Base-by-base conservation (phyloP, 306 rosid genomes). In the Boehmeria nivea region DNA sequence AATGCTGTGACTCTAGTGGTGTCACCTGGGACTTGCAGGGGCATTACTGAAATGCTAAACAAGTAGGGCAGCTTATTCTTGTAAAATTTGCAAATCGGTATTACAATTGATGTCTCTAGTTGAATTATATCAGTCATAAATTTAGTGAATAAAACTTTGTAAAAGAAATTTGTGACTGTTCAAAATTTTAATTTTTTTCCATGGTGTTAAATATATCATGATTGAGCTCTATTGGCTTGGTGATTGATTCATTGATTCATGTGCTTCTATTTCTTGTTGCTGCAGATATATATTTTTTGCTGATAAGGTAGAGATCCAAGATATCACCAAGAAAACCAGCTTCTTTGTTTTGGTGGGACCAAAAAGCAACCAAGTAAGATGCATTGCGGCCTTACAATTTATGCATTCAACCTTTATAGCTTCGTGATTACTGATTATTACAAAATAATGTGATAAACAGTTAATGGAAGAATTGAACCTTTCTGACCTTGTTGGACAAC, bases 281-380 rank as follows among this genome's bases (percentile, higher is more conserved):
- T 43, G 34, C 18, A 90, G 97, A 87, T 90, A 86, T 77, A 86
- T 90, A 54, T 90, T 90, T 66, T 75, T 80, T 40, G 81, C 79
- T 34, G 97, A 90, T 77, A 86, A 84, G 78, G 95, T 90, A 40
- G 95, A 82, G 65, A 78, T 90, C 76, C 86, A 81, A 78, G 97
- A 90, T 68, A 86, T 90, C 66, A 78, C 88, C 48, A 78, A 80
- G 76, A 66, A 79, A 74, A 86, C 97, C 69, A 64, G 77, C 76
- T 80, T 90, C 64, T 86, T 90, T 61, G 94, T 74, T 75, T 70
- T 90, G 77, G 80, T 76, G 72, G 97, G 97, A 70, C 97, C 95
- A 36, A 76, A 78, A 57, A 86, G 97, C 75, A 66, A 73, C 72
- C 81, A 84, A 57, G 97, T 90, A 90, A 86, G 69, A 25, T 37